These are phyloP conservation scores for Candida quercuum DNA, from an alignment of 805 yeast genomes.

Conservation along the genomic window DNA sequence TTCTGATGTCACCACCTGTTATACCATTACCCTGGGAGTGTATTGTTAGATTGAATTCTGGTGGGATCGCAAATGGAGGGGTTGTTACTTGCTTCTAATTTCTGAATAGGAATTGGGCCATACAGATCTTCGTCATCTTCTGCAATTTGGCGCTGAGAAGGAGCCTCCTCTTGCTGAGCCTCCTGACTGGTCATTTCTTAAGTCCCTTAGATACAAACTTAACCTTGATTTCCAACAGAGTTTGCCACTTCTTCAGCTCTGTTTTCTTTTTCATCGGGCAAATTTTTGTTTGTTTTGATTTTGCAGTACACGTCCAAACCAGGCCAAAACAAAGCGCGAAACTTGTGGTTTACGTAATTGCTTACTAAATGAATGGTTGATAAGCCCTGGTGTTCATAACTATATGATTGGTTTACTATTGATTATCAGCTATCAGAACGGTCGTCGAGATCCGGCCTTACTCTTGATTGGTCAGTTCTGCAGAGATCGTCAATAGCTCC, in stretches of 20 bases:
- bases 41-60: slow-evolving; percentile 2
- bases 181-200: slow-evolving; percentile 10
- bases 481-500: too few species aligned
- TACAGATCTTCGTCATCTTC: slow-evolving; percentile 50
- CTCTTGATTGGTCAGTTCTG: too few species aligned
- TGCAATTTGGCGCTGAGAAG: slow-evolving; percentile 13
- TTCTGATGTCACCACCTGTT: slow-evolving; percentile 68
- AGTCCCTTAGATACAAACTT: neutral
- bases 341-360: too few species aligned
- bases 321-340: neutral
- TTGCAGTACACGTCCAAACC: neutral
- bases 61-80: neutral
- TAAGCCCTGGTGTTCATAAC: too few species aligned
- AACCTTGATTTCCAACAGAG: neutral
- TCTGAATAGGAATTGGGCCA: slow-evolving; percentile 52
- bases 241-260: neutral
- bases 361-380: too few species aligned
- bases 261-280: neutral
- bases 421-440: too few species aligned
- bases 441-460: too few species aligned
- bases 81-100: slow-evolving; percentile 35
- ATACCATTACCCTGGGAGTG: slow-evolving; percentile 77
- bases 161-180: slow-evolving; percentile 2
- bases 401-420: too few species aligned
- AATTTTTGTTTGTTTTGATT: slow-evolving; percentile 5